Conservation (phyloP, 306 rosid species). For the Trifolium fragiferum region DNA sequence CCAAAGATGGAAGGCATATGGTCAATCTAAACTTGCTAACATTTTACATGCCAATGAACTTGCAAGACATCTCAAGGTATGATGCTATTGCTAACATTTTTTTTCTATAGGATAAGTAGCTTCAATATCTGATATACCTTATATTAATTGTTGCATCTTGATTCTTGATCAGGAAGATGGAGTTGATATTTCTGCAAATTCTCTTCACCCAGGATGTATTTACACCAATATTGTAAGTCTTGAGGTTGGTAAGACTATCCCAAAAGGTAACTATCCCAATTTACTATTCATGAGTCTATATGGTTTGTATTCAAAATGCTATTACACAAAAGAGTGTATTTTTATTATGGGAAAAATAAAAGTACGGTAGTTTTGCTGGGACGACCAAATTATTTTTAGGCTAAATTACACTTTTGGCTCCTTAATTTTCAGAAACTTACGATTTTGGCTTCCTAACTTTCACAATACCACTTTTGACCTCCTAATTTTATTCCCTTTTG, state of each 20-base stretch:
- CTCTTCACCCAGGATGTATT: constrained; percentile 87
- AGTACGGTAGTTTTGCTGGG: too few relatives aligned
- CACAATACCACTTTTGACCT: too few relatives aligned
- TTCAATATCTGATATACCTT: background rate
- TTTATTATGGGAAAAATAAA: too few relatives aligned
- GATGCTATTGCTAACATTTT: constrained; percentile 24
- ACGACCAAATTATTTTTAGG: too few relatives aligned
- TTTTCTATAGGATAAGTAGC: background rate
- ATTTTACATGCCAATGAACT: constrained; percentile 86
- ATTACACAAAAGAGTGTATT: too few relatives aligned
- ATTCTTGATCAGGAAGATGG: constrained; percentile 63
- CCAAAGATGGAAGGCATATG: constrained; percentile 63
- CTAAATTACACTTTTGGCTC: too few relatives aligned
- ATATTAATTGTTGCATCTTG: constrained; percentile 40
- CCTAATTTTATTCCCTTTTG: too few relatives aligned
- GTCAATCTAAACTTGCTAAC: constrained; percentile 90
- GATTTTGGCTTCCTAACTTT: too few relatives aligned
- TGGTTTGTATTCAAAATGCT: background rate
- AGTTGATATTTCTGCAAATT: constrained; percentile 69
- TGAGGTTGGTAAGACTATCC: constrained; percentile 29
- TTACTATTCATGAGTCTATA: background rate
- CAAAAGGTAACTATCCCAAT: constrained; percentile 50
- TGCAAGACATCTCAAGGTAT: constrained; percentile 64
- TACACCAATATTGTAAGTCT: constrained; percentile 62
- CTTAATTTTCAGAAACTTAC: too few relatives aligned